A percentile compares a stretch with the other conserved stretches of the same genome.
Evolutionary conservation across 139 green algal species (phyloP).

Genomic region (Mychonastes homosphaera): DNA sequence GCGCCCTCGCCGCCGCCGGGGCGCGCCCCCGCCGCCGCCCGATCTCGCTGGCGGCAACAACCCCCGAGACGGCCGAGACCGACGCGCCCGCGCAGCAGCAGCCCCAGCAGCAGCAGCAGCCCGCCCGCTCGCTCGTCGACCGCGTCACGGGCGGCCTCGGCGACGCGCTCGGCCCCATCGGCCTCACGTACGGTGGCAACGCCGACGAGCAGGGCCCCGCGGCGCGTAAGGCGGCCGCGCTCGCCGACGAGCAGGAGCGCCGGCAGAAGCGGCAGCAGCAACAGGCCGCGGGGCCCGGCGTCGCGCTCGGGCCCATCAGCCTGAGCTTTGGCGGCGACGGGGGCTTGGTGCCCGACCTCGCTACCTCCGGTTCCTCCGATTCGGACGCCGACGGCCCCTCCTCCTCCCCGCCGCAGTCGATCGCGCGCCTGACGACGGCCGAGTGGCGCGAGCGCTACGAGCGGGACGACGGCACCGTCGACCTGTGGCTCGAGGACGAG

Average conservation of each 20-base stretch:
- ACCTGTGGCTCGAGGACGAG: conserved; percentile 89
- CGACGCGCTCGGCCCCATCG: conserved; percentile 58
- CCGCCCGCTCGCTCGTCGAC: too few relatives aligned
- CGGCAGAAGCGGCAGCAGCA: conserved; percentile 1
- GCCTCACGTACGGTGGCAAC: conserved; percentile 33
- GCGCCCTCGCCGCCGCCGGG: background rate
- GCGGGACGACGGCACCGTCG: conserved; percentile 61
- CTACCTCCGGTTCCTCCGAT: too few relatives aligned
- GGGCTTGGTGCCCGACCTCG: conserved; percentile 10
- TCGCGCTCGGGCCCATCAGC: conserved; percentile 51
- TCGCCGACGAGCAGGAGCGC: background rate
- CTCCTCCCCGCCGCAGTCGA: conserved; percentile 24
- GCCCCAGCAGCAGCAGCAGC: background rate
- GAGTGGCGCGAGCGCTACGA: conserved; percentile 74
- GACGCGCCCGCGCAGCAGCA: too few relatives aligned
- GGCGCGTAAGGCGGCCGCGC: too few relatives aligned
- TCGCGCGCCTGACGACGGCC: conserved; percentile 59
- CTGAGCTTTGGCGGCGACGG: conserved; percentile 34
- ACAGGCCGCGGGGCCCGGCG: background rate
- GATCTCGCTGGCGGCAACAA: too few relatives aligned
- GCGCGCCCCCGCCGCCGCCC: too few relatives aligned
- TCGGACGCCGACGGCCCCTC: conserved; percentile 12
- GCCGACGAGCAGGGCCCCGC: too few relatives aligned
- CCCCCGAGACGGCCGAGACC: too few relatives aligned
- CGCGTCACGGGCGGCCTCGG: too few relatives aligned